Evolutionary conservation across 2,329 filamentous ascomycete species (phyloP).

Genomic region (Ascochyta rabiei): DNA sequence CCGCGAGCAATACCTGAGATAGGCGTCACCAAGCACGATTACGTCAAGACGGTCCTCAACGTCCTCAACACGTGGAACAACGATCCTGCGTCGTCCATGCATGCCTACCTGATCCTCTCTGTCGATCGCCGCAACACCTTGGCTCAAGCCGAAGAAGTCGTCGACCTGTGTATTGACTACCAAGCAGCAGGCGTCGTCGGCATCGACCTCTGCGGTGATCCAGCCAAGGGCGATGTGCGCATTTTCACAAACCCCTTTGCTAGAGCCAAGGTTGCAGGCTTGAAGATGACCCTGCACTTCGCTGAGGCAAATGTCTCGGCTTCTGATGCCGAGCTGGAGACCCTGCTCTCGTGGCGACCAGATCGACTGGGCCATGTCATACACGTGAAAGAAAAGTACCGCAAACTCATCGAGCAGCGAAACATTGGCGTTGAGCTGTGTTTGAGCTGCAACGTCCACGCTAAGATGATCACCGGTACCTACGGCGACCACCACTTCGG

Average conservation of each 20-base stretch:
- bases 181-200: slow-evolving; percentile 66
- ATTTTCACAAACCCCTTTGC: slow-evolving; percentile 66
- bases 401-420: slow-evolving; percentile 59
- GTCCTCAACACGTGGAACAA: slow-evolving; percentile 63
- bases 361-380: slow-evolving; percentile 80
- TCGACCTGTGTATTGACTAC: slow-evolving; percentile 67
- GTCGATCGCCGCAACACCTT: slow-evolving; percentile 70
- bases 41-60: slow-evolving; percentile 70
- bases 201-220: slow-evolving; percentile 81
- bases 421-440: slow-evolving; percentile 75
- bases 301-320: slow-evolving; percentile 69
- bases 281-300: slow-evolving; percentile 78
- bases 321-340: slow-evolving; percentile 64
- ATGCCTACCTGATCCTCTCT: slow-evolving; percentile 72
- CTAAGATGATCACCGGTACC: slow-evolving; percentile 71
- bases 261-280: slow-evolving; percentile 59
- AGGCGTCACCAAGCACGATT: slow-evolving; percentile 65
- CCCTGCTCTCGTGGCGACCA: slow-evolving; percentile 69
- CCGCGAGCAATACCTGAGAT: slow-evolving; percentile 66
- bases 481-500: slow-evolving; percentile 77
- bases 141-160: slow-evolving; percentile 65
- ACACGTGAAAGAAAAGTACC: slow-evolving; percentile 68
- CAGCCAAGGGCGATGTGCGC: slow-evolving; percentile 65
- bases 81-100: slow-evolving; percentile 53
- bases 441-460: slow-evolving; percentile 80